These are phyloP conservation scores for Paramecium tetraurelia DNA, from an alignment of 73 alveolate species.

Conservation along the genomic window DNA sequence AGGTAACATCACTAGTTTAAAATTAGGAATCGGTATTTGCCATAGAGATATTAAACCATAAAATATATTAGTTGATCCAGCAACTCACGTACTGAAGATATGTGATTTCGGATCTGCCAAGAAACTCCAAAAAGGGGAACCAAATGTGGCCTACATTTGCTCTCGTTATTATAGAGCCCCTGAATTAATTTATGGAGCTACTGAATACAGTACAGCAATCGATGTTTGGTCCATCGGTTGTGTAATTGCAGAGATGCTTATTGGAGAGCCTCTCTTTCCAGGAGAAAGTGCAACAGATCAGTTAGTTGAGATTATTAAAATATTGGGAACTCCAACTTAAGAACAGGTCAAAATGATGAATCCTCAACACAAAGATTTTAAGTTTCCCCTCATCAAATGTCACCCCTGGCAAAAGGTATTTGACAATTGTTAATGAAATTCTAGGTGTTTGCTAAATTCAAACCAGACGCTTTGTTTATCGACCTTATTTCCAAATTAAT, in stretches of 20 bases:
- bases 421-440: not conserved
- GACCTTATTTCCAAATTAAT: constrained; percentile 78
- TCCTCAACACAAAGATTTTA: constrained; percentile 85
- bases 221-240: constrained; percentile 95
- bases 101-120: constrained; percentile 92
- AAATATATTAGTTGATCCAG: constrained; percentile 78
- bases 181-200: constrained; percentile 80
- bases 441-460: constrained; percentile 44
- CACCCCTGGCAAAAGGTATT: constrained; percentile 76
- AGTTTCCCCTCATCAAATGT: constrained; percentile 75
- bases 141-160: constrained; percentile 82
- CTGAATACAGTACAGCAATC: constrained; percentile 76
- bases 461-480: constrained; percentile 34
- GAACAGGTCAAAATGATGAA: constrained; percentile 85
- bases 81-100: constrained; percentile 70
- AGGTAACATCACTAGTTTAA: constrained; percentile 34
- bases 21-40: constrained; percentile 69
- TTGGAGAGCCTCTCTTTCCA: constrained; percentile 88
- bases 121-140: constrained; percentile 74
- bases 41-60: constrained; percentile 89
- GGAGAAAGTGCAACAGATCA: constrained; percentile 89
- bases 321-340: constrained; percentile 91
- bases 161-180: constrained; percentile 84
- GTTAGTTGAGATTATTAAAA: constrained; percentile 88
- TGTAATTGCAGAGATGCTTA: constrained; percentile 89